A percentile compares a stretch with the other conserved stretches of the same genome.
These are phyloP conservation scores for Coemansia sp. DNA, from an alignment of 192 early-diverging fungal species.

Conservation along the genomic window DNA sequence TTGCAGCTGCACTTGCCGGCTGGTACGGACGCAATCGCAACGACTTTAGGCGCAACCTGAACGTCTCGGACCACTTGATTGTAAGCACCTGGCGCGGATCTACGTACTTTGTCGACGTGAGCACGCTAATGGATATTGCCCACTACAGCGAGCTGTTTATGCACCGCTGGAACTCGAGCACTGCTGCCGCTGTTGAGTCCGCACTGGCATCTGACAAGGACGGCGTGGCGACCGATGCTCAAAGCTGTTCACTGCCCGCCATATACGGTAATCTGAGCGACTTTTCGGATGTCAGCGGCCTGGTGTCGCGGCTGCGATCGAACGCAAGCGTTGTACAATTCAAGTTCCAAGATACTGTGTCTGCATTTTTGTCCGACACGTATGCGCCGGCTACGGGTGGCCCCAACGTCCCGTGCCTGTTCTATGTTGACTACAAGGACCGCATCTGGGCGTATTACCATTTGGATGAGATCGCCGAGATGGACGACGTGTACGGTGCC, in stretches of 20 bases:
- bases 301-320: conserved; percentile 42
- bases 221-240: conserved; percentile 11
- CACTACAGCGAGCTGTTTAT: conserved; percentile 47
- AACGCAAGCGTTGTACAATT: conserved; percentile 54
- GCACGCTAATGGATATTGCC: conserved; percentile 47
- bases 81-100: conserved; percentile 54
- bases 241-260: conserved; percentile 16
- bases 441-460: conserved; percentile 57
- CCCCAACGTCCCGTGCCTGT: conserved; percentile 54
- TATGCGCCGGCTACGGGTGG: conserved; percentile 53
- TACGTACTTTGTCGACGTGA: conserved; percentile 51
- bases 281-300: conserved; percentile 34
- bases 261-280: conserved; percentile 37
- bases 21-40: conserved; percentile 51
- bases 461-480: conserved; percentile 50
- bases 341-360: conserved; percentile 55
- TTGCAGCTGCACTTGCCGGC: conserved; percentile 40
- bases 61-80: conserved; percentile 47
- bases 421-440: conserved; percentile 56
- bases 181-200: conserved; percentile 14
- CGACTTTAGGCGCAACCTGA: conserved; percentile 34
- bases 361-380: conserved; percentile 49
- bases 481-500: conserved; percentile 55
- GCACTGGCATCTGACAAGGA: conserved; percentile 32
- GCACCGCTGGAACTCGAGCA: conserved; percentile 30